Base-by-base conservation (phyloP, 495 filamentous ascomycete species). In the Stereocaulon alpinum region DNA sequence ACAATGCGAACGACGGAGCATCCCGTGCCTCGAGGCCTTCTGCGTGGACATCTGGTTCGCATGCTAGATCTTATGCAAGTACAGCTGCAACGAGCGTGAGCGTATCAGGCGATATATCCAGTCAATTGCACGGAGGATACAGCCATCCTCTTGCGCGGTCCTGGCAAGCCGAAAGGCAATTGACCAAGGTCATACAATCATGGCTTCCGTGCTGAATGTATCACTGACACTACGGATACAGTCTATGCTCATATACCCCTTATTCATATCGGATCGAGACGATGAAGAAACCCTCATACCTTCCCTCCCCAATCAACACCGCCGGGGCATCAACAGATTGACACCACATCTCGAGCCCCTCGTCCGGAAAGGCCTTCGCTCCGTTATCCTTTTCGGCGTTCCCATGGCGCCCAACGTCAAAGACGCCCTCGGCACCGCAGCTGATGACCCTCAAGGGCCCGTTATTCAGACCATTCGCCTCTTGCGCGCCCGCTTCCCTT, bases 191-290 rank as follows among this genome's bases (percentile, higher is more conserved):
- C 61, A 54, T 32, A 24, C n/a, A 42, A 29, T 29, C 34, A 12
- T 17, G 27, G 4, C 37, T 53, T 47, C 47, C 29, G 12, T 14
- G 12, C 29, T 22, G 17, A 15, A 54, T 15, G 22, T 32, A 7
- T 30, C 47, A 37, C 60, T 65, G 42, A 59, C 24, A 50, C 40
- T 40, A 24, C 11, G 4, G 10, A 22, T 44, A 4, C 64, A 95
- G 92, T 91, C 91, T 37, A 97, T 97, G 92, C 82, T 98, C 64
- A 95, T 98, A 55, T 96, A 94, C 71, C 93, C 93, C 3, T 80
- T 98, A 45, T 98, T 98, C 75, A 86, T 98, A 63, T 93, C 93
- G 59, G 93, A 97, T 72, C 82, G 87, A 57, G 86, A 89, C 17
- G 87, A 98, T 66, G 92, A 97, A 74, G 89, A 95, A 73, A 88